Conservation (phyloP, 129 eudicot species). For the Pseudognaphalium luteoalbum region DNA sequence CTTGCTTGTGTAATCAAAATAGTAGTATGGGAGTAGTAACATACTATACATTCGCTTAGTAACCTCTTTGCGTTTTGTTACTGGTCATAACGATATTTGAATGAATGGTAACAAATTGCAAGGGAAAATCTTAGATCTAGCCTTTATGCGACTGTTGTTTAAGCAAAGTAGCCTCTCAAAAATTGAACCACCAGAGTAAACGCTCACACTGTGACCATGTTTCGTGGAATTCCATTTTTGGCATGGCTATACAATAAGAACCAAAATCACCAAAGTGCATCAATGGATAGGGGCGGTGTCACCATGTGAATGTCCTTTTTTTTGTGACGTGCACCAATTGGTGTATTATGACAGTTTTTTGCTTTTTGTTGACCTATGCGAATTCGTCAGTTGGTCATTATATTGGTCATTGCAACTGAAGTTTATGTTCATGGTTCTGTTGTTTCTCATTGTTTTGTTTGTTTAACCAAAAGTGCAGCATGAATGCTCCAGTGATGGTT, state of each 20-base stretch:
- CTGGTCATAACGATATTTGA: background rate
- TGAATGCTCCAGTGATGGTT: conserved; percentile 99
- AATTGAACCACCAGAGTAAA: too few species aligned
- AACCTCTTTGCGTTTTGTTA: background rate
- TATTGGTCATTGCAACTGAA: background rate
- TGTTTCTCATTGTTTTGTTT: background rate
- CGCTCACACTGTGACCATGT: too few species aligned
- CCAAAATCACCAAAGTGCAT: background rate
- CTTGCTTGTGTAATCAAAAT: background rate
- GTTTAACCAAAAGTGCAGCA: conserved; percentile 43
- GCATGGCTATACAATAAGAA: background rate
- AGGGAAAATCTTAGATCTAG: too few species aligned
- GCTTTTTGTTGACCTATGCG: too few species aligned
- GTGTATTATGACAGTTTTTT: too few species aligned
- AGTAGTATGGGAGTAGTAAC: background rate
- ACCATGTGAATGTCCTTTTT: background rate
- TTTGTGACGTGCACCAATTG: background rate
- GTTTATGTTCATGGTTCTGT: background rate
- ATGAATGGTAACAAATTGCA: background rate
- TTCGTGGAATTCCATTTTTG: background rate
- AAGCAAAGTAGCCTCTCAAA: too few species aligned
- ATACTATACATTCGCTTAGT: background rate
- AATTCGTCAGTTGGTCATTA: too few species aligned
- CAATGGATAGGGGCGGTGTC: background rate
- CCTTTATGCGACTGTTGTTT: too few species aligned